Evolutionary conservation across 495 filamentous ascomycete species (phyloP), one percentile per base, ranked within the genome.

Genomic region (Penicillium goetzii): DNA sequence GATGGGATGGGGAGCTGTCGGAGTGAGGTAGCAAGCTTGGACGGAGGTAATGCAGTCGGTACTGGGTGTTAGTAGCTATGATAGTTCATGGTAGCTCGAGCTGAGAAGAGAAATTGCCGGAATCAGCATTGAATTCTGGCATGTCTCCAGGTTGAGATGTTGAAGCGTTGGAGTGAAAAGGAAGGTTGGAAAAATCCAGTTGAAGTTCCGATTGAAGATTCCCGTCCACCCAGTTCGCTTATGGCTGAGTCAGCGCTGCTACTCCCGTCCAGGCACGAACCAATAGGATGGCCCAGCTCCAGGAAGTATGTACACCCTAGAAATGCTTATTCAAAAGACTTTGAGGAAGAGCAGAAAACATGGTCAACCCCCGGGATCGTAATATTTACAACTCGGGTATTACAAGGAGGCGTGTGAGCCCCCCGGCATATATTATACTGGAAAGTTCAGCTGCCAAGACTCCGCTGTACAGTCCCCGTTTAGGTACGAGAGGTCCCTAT

Each of bases 91-190:
- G 15, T 23, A 1, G 14, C 14, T 21, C 12, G 7, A 5, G 11
- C 7, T 6, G 21, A 17, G 33, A 3, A 51, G 32, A 47, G 6
- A 19, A 7, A 26, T 33, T 56, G n/a, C n/a, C 25, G 12, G 62
- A 68, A 68, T 58, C 40, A 51, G 1, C 65, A 68, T 68, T 43
- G 51, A 14, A 65, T 68, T 61, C 61, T 54, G 49, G 10, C 17
- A 25, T 23, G 11, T 38, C 21, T 10, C 6, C n/a, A n/a, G 25
- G 26, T 52, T 26, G 15, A 30, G 43, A 28, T 26, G 54, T 23
- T 28, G 38, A 56, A 14, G 41, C 4, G 33, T 15, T 1, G 52
- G 51, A 52, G 23, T 30, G 17, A 26, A 19, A 15, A 19, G 9
- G 36, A 26, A 45, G 28, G 28, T 28, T 41, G 40, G 43, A 33